Conservation (phyloP, 345 rosid species). For the Salix brachista region DNA sequence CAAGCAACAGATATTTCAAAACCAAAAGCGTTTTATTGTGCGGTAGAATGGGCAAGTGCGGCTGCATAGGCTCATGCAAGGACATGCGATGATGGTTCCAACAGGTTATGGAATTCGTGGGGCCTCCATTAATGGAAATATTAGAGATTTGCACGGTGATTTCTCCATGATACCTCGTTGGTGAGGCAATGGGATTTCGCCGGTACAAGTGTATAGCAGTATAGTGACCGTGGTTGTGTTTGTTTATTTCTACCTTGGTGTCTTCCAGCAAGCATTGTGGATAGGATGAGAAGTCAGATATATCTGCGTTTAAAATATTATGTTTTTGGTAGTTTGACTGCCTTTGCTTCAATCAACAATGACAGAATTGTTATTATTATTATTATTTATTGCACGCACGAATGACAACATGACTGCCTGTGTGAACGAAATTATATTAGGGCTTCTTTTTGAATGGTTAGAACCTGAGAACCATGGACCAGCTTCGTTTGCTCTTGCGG, state of each 20-base stretch:
- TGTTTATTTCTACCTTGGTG: neutral
- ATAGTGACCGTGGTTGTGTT: neutral
- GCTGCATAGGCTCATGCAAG: too few relatives aligned
- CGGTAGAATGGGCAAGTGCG: neutral
- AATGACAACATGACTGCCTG: neutral
- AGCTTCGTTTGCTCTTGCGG: neutral
- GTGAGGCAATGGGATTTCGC: neutral
- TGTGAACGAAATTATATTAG: neutral
- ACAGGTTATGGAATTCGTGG: neutral
- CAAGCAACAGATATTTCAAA: neutral
- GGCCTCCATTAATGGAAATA: neutral
- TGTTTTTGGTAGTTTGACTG: neutral
- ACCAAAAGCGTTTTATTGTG: neutral
- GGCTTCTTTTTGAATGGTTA: neutral
- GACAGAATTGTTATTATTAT: neutral
- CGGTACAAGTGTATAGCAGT: neutral
- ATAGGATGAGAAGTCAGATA: neutral
- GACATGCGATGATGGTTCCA: too few relatives aligned
- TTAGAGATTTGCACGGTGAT: neutral
- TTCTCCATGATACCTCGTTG: neutral
- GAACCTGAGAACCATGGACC: neutral
- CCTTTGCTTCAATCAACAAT: neutral
- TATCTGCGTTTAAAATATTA: neutral
- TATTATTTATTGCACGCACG: too few relatives aligned
- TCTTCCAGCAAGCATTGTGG: neutral